These are phyloP conservation scores for Linnemannia exigua DNA, from an alignment of 192 early-diverging fungal genomes.

Conservation along the genomic window DNA sequence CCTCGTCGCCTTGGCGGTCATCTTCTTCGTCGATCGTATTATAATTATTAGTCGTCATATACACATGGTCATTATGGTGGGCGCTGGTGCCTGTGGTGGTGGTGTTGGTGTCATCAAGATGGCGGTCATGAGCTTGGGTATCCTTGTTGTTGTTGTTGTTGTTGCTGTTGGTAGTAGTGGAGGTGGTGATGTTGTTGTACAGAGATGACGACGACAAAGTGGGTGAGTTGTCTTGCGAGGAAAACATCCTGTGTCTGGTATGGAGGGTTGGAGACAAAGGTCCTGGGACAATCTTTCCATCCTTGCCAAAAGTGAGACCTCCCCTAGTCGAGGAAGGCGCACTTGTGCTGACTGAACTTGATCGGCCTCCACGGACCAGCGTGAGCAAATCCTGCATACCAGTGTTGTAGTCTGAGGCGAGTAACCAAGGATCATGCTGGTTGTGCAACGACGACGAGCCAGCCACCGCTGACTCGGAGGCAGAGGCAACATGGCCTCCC, in stretches of 20 bases:
- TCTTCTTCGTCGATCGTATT: conserved; percentile 9
- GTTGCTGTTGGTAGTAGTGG: background rate
- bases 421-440: conserved; percentile 37
- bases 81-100: background rate
- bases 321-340: conserved; percentile 30
- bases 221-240: conserved; percentile 23
- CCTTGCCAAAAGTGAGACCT: conserved; percentile 34
- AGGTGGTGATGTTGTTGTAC: conserved; percentile 15
- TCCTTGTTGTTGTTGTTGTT: conserved; percentile 24
- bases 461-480: background rate
- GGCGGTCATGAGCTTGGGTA: conserved; percentile 43
- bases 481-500: background rate
- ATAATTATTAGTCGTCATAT: conserved; percentile 11
- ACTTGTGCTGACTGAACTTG: conserved; percentile 44
- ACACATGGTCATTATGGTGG: conserved; percentile 11
- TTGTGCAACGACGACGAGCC: background rate
- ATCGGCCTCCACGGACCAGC: conserved; percentile 47
- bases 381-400: conserved; percentile 54
- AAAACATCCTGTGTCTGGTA: conserved; percentile 7
- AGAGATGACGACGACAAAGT: conserved; percentile 24
- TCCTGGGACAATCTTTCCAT: conserved; percentile 29
- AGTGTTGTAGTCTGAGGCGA: conserved; percentile 50
- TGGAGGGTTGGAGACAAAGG: conserved; percentile 1
- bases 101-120: conserved; percentile 18
- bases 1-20: conserved; percentile 1